Conservation (phyloP, 2,329 filamentous ascomycete genomes). For the Didymella pinodella region DNA sequence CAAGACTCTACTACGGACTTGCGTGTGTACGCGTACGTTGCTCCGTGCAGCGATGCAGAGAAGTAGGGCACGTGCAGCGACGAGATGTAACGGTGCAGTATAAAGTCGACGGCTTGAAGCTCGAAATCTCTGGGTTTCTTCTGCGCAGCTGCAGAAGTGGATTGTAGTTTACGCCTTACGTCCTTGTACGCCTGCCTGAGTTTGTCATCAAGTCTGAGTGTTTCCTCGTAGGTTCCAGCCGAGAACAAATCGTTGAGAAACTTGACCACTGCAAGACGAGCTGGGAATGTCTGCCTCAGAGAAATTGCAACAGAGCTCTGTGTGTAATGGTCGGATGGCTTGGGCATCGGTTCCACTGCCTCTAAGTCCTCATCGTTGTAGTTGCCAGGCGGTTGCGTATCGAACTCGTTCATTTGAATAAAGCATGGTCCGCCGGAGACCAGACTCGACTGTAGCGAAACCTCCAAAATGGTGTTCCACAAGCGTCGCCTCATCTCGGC, state of each 20-base stretch:
- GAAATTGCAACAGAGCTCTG: constrained; percentile 48
- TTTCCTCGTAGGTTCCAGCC: constrained; percentile 37
- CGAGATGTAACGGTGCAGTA: constrained; percentile 40
- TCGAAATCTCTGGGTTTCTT: constrained; percentile 23
- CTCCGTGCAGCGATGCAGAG: constrained; percentile 28
- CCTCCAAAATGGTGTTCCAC: constrained; percentile 49
- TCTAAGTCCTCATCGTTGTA: constrained; percentile 53
- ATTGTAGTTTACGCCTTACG: constrained; percentile 30
- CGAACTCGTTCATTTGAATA: constrained; percentile 48
- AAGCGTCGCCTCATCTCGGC: constrained; percentile 44
- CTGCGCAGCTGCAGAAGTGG: constrained; percentile 1
- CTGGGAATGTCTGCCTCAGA: constrained; percentile 48
- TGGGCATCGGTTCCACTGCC: constrained; percentile 35
- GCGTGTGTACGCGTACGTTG: constrained; percentile 38
- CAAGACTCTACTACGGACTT: constrained; percentile 39
- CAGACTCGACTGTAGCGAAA: constrained; percentile 51
- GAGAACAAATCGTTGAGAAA: constrained; percentile 41
- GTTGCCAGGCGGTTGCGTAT: constrained; percentile 50
- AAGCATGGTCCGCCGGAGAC: constrained; percentile 48
- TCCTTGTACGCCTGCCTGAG: constrained; percentile 33
- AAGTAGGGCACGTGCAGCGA: constrained; percentile 41
- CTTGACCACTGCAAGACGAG: constrained; percentile 48
- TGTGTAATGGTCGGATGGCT: constrained; percentile 42
- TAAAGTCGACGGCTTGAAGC: constrained; percentile 34
- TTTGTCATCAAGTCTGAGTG: constrained; percentile 35